phyloP scores from a whole-genome alignment of 2,329 filamentous ascomycete species.

The Cryphonectria carpinicola region DNA sequence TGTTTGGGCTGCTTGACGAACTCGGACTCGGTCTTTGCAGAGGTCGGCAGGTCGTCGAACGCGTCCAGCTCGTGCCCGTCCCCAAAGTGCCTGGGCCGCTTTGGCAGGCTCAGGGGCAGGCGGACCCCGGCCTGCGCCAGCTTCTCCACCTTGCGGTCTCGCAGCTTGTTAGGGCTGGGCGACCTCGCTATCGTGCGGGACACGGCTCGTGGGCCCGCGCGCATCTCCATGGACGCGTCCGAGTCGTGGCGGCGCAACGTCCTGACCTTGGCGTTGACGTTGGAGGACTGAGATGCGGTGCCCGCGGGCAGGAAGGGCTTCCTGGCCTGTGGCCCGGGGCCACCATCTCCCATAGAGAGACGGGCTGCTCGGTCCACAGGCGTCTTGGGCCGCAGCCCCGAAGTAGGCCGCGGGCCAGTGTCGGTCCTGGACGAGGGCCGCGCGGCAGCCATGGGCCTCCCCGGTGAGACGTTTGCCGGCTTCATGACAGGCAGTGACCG shows the following conservation, averaged over 20 bases:
- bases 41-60: slow-evolving; percentile 95
- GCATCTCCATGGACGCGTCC: slow-evolving; percentile 65
- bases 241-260: slow-evolving; percentile 82
- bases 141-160: slow-evolving; percentile 47
- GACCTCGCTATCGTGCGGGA: slow-evolving; percentile 63
- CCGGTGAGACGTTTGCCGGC: slow-evolving; percentile 50
- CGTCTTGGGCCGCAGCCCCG: slow-evolving; percentile 67
- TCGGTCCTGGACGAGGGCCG: slow-evolving; percentile 65
- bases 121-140: slow-evolving; percentile 52
- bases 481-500: slow-evolving; percentile 66
- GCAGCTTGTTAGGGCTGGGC: slow-evolving; percentile 57
- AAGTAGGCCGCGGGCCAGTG: slow-evolving; percentile 49
- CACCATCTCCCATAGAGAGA: slow-evolving; percentile 52
- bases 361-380: slow-evolving; percentile 65
- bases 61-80: slow-evolving; percentile 90
- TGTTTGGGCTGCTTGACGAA: slow-evolving; percentile 77
- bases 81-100: slow-evolving; percentile 75
- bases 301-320: slow-evolving; percentile 84
- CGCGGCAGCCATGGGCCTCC: slow-evolving; percentile 48
- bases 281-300: slow-evolving; percentile 65
- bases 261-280: slow-evolving; percentile 71
- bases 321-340: slow-evolving; percentile 54
- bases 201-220: slow-evolving; percentile 60
- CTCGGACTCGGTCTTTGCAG: slow-evolving; percentile 76
- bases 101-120: slow-evolving; percentile 75